Percentiles rank a stretch among this genome's conserved stretches.
These are phyloP conservation scores for Lodderomyces metapsilosis DNA, from an alignment of 1,139 yeast genomes.

Conservation along the genomic window DNA sequence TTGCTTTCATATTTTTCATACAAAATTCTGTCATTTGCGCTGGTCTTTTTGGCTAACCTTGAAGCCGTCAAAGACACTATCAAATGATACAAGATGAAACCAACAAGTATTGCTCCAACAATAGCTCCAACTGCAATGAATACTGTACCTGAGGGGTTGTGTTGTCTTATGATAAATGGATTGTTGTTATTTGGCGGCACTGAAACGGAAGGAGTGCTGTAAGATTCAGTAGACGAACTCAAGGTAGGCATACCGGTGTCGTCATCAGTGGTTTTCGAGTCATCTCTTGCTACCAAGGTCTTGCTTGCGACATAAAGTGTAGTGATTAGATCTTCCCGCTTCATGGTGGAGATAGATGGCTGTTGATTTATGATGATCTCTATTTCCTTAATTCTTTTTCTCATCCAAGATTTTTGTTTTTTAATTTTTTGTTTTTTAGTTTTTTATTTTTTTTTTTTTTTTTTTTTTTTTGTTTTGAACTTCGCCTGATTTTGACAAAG, in stretches of 20 bases:
- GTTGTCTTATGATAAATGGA: slow-evolving; percentile 57
- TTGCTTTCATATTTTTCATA: slow-evolving; percentile 40
- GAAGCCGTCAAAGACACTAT: slow-evolving; percentile 39
- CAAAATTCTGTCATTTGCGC: slow-evolving; percentile 30
- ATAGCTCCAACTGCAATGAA: slow-evolving; percentile 77
- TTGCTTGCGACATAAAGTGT: slow-evolving; percentile 10
- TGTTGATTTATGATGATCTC: not conserved
- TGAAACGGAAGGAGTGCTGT: slow-evolving; percentile 56
- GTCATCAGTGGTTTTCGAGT: slow-evolving; percentile 4
- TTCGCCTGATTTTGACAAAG: not conserved
- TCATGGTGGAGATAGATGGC: slow-evolving; percentile 3
- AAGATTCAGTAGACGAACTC: slow-evolving; percentile 17
- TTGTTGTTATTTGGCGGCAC: slow-evolving; percentile 61
- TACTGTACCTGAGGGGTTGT: slow-evolving; percentile 68
- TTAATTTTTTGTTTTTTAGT: not conserved
- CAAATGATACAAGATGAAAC: slow-evolving; percentile 41
- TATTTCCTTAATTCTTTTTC: not conserved
- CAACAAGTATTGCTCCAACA: slow-evolving; percentile 54
- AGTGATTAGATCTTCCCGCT: slow-evolving; percentile 8
- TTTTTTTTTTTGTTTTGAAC: slow-evolving; percentile 5
- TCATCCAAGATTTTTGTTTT: not conserved
- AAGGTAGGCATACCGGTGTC: slow-evolving; percentile 17
- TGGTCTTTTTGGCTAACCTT: slow-evolving; percentile 35
- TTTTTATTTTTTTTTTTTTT: not conserved
- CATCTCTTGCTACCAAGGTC: slow-evolving; percentile 11